Percentiles rank a stretch among this genome's conserved stretches.
phyloP scores from a whole-genome alignment of 2,329 filamentous ascomycete species.

The Penicillium sp. region DNA sequence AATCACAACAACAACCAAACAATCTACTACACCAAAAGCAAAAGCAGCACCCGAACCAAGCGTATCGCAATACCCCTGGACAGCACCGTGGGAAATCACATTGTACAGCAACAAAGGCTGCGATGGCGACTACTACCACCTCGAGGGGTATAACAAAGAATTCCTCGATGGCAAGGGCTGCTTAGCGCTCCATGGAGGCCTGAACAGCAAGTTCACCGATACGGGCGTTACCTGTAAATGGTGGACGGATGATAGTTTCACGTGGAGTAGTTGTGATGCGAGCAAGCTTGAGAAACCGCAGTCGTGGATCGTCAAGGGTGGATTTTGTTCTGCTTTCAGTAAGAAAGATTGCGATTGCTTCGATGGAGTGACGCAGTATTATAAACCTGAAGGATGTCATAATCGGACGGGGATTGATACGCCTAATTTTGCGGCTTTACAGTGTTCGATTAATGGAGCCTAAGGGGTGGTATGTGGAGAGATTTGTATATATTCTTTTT shows the following conservation, averaged over 20 bases:
- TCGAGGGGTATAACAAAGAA: not conserved
- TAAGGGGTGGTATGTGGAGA: not conserved
- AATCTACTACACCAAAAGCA: not conserved
- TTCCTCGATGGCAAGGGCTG: not conserved
- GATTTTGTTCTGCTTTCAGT: slow-evolving; percentile 4
- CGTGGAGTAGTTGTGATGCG: slow-evolving; percentile 8
- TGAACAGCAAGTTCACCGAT: not conserved
- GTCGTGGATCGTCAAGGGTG: slow-evolving; percentile 13
- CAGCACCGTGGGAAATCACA: not conserved
- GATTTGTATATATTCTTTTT: not conserved
- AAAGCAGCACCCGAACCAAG: not conserved
- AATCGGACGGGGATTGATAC: not conserved
- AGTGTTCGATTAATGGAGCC: not conserved
- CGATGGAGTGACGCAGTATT: not conserved
- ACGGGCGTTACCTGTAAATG: slow-evolving; percentile 9
- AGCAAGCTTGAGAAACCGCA: slow-evolving; percentile 1
- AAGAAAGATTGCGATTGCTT: not conserved
- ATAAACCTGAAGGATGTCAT: not conserved
- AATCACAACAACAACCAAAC: not conserved
- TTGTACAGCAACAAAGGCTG: not conserved
- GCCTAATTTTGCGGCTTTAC: not conserved
- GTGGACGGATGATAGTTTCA: slow-evolving; percentile 1
- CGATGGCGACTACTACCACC: slow-evolving; percentile 2
- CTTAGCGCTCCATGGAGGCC: not conserved
- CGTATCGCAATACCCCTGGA: not conserved